A percentile compares a stretch with the other conserved stretches of the same genome.
These are phyloP conservation scores for Oenanthe sinensis DNA, from an alignment of 129 eudicot species.

Conservation along the genomic window DNA sequence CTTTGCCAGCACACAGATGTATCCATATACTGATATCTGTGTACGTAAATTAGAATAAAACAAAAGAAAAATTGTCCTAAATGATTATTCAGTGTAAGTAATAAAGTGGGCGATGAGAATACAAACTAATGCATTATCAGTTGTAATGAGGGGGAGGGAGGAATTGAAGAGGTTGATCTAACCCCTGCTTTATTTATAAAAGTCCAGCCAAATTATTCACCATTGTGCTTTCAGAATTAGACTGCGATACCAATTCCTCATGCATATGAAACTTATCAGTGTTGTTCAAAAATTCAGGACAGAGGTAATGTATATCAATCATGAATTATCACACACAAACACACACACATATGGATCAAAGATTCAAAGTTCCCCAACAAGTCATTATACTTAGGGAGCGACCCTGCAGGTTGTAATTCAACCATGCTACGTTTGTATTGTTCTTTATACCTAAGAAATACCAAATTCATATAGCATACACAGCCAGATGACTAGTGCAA, in stretches of 20 bases:
- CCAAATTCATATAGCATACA: neutral
- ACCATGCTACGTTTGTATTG: neutral
- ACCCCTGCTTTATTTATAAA: too few species aligned
- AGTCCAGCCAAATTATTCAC: too few species aligned
- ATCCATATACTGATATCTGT: neutral
- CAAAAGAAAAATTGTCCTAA: too few species aligned
- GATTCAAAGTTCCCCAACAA: neutral
- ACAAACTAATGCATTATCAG: too few species aligned
- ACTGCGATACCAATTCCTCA: neutral
- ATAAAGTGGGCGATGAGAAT: too few species aligned
- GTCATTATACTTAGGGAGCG: neutral
- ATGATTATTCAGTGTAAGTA: too few species aligned
- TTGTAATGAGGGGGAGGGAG: too few species aligned
- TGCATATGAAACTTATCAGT: neutral
- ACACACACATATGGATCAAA: too few species aligned
- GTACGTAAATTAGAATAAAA: neutral
- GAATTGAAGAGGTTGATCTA: too few species aligned
- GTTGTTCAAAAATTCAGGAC: neutral
- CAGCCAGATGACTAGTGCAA: neutral
- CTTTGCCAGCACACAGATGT: neutral
- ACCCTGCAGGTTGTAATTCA: too few species aligned
- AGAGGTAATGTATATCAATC: neutral
- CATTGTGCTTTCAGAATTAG: neutral
- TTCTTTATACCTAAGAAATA: neutral
- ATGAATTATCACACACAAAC: neutral